Base-by-base conservation (phyloP, 371 early-diverging fungal species). In the Mortierella sp. region DNA sequence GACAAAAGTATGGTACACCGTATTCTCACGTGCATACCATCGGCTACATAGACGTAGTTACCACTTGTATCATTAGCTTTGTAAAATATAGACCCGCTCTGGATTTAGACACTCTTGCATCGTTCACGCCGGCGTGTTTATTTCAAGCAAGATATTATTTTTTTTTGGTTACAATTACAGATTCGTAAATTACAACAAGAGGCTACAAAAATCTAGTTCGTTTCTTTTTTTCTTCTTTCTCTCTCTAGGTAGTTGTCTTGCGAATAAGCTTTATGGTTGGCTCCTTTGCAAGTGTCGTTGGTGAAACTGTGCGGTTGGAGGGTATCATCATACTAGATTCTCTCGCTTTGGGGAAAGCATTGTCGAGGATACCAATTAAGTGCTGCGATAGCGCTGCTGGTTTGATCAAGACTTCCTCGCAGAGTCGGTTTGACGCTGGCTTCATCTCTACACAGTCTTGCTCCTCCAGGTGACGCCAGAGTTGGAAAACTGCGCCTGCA, bases 301-400 rank as follows among this genome's bases (percentile, higher is more conserved):
- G 81, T 8, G 81, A 81, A 45, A 60, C 66, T 0, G 76, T 16
- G 4, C 70, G 65, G 62, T 81, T 81, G 18, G 81, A 81, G 52
- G 81, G 81, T 59, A 81, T 54, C 81, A 81, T 81, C 81, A 81
- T 81, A 24, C 75, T 75, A 12, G 81, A 68, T 26, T 81, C 81
- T 49, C 81, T 64, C 1, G 81, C 81, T 52, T 70, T 81, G 0
- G 81, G 81, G 70, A 81, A 81, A 0, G 81, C 81, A 68, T 81
- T 81, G 51, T 81, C 81, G 39, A 81, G 68, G 55, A 81, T 81
- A 16, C 76, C 81, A 20, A 75, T 61, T 45, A 81, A 58, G 49
- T 81, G 81, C 59, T 81, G 81, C 0, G 81, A 81, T 9, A 81
- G 67, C 14, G 76, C 81, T 8, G 81, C 81, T 22, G 70, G 63